Percentiles rank a stretch among this genome's conserved stretches.
Evolutionary conservation across 495 filamentous ascomycete species (phyloP).

Genomic region (Penicillium soppii): DNA sequence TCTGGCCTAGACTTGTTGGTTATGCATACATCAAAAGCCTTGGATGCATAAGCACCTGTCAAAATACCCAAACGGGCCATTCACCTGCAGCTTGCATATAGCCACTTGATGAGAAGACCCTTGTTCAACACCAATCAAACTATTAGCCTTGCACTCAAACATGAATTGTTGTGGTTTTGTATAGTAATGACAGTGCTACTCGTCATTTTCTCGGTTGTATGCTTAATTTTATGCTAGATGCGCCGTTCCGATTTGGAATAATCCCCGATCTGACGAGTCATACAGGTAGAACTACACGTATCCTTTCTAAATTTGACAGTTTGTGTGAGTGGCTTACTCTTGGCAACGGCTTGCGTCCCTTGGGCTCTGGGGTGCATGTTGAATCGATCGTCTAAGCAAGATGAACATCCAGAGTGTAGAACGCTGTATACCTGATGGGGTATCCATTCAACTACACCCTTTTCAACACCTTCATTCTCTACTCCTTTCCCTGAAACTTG

Average conservation of each 20-base stretch:
- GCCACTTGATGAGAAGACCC: neutral
- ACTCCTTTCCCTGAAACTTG: too few species aligned
- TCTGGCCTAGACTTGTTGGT: conserved; percentile 11
- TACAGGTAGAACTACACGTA: neutral
- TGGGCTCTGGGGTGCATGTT: neutral
- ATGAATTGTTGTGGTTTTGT: neutral
- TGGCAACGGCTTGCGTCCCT: neutral
- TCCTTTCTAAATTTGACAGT: neutral
- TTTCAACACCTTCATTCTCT: too few species aligned
- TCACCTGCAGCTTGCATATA: conserved; percentile 15
- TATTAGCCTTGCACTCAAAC: neutral
- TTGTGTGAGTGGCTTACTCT: neutral
- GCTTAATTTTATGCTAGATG: neutral
- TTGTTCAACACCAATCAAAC: neutral
- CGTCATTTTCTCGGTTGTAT: neutral
- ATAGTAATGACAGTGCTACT: neutral
- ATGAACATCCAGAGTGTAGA: too few species aligned
- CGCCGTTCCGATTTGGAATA: neutral
- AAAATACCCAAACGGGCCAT: neutral
- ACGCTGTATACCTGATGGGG: too few species aligned
- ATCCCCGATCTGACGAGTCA: neutral
- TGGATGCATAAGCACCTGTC: conserved; percentile 8
- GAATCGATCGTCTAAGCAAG: too few species aligned
- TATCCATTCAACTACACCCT: too few species aligned
- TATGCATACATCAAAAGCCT: conserved; percentile 7